Percentiles rank a stretch among this genome's conserved stretches.
These are phyloP conservation scores for Cercospora sp. DNA, from an alignment of 2,329 filamentous ascomycete genomes.

Conservation along the genomic window DNA sequence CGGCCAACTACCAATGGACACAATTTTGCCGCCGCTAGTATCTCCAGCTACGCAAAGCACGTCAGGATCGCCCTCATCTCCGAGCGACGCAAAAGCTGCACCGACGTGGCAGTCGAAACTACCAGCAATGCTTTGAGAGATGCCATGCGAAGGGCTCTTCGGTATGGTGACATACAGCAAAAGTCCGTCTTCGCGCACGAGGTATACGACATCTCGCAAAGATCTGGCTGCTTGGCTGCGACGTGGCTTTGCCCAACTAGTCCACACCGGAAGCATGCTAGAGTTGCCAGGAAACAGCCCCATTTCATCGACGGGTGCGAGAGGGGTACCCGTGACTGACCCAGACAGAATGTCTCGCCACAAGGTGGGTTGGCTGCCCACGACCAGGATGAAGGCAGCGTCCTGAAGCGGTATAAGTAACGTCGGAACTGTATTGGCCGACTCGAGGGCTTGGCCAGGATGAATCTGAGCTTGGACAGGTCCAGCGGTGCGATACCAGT, in stretches of 20 bases:
- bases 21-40: constrained; percentile 64
- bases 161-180: constrained; percentile 66
- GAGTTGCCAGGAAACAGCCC: constrained; percentile 32
- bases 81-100: constrained; percentile 72
- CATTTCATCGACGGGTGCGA: constrained; percentile 14
- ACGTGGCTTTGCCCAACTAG: constrained; percentile 77
- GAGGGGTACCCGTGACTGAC: constrained; percentile 27
- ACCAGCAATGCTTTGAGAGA: constrained; percentile 58
- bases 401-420: constrained; percentile 46
- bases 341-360: constrained; percentile 47
- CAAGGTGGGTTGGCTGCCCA: constrained; percentile 40
- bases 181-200: constrained; percentile 84
- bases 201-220: constrained; percentile 75
- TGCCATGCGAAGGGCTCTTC: constrained; percentile 33
- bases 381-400: constrained; percentile 46
- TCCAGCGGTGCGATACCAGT: constrained; percentile 35
- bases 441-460: constrained; percentile 30
- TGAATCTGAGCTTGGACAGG: constrained; percentile 29
- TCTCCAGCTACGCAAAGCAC: constrained; percentile 79
- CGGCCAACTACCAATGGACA: constrained; percentile 35
- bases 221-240: constrained; percentile 64
- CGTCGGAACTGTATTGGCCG: constrained; percentile 34
- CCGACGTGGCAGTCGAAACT: constrained; percentile 73
- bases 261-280: constrained; percentile 56
- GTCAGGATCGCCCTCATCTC: constrained; percentile 65